These are phyloP conservation scores for Sungouiozyma intestinalis DNA, from an alignment of 805 yeast species.

Conservation along the genomic window DNA sequence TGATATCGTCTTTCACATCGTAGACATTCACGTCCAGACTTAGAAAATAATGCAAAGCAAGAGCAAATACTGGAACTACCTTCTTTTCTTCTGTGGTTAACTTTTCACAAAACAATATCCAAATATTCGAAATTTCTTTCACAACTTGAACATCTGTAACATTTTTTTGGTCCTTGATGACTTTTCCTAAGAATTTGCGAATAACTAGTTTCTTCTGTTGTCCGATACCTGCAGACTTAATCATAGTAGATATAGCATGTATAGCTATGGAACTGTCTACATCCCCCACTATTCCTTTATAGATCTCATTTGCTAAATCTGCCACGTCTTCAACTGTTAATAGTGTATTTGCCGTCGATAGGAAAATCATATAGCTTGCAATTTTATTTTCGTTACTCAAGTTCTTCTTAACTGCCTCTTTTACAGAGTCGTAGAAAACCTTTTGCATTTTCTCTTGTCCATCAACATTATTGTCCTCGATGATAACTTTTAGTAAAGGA, in stretches of 20 bases:
- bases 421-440: slow-evolving; percentile 32
- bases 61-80: background rate
- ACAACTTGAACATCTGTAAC: background rate
- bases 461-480: slow-evolving; percentile 23
- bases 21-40: background rate
- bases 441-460: slow-evolving; percentile 23
- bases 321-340: background rate
- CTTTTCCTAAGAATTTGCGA: background rate
- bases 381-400: slow-evolving; percentile 29
- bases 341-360: slow-evolving; percentile 27
- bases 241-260: background rate
- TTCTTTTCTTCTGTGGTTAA: background rate
- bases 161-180: background rate
- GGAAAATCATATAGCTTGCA: slow-evolving; percentile 35
- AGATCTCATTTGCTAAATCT: background rate
- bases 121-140: background rate
- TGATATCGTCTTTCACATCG: background rate
- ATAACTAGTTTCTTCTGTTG: background rate
- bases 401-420: slow-evolving; percentile 11
- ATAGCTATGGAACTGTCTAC: background rate
- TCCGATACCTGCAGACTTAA: background rate
- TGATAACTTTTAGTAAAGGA: slow-evolving; percentile 39
- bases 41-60: background rate
- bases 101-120: background rate
- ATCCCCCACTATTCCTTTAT: background rate